phyloP scores from a whole-genome alignment of 2,329 filamentous ascomycete genomes.

The Hymenoscyphus occultus region DNA sequence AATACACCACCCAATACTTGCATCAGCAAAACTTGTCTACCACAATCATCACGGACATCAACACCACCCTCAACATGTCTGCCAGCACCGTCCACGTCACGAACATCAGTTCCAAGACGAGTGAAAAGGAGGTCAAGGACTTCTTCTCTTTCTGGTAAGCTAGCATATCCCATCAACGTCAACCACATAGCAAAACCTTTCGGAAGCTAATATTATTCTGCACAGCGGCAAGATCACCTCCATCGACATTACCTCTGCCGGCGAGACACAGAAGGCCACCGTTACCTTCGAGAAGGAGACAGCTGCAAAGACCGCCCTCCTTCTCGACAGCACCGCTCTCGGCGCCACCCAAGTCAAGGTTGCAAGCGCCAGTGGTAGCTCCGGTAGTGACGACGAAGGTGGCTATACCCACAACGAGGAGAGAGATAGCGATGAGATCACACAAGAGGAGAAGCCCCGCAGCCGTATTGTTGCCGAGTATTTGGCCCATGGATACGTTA shows the following conservation, averaged over 20 bases:
- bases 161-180: neutral
- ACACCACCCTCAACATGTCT: conserved; percentile 29
- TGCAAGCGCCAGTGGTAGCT: conserved; percentile 58
- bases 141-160: conserved; percentile 95
- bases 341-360: conserved; percentile 80
- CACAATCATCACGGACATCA: neutral
- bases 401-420: conserved; percentile 54
- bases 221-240: conserved; percentile 83
- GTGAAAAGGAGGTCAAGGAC: conserved; percentile 86
- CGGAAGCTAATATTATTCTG: neutral
- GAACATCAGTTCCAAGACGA: conserved; percentile 79
- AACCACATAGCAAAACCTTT: conserved; percentile 13
- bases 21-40: neutral
- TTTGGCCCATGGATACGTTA: conserved; percentile 85
- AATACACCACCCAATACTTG: conserved; percentile 5
- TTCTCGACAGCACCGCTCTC: conserved; percentile 95
- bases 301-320: conserved; percentile 91
- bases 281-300: conserved; percentile 97
- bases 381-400: conserved; percentile 57
- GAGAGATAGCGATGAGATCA: conserved; percentile 65
- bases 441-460: conserved; percentile 95
- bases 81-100: conserved; percentile 73
- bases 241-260: conserved; percentile 68
- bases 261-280: conserved; percentile 75
- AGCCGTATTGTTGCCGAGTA: conserved; percentile 94